phyloP scores from a whole-genome alignment of 495 filamentous ascomycete species.

The Aspergillus baeticus region DNA sequence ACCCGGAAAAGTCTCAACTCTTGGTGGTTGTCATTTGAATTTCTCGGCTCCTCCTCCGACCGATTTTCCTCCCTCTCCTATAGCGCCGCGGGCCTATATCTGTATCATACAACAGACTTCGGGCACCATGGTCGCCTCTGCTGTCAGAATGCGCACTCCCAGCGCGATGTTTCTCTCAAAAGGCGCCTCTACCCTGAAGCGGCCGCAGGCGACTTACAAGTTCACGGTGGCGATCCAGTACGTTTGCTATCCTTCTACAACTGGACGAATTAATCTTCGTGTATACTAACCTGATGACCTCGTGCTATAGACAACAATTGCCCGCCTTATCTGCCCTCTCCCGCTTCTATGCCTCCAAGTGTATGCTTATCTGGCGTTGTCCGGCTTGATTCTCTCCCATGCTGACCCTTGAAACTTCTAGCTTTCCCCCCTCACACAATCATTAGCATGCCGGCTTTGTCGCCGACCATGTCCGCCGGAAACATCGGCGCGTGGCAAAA shows the following conservation, averaged over 20 bases:
- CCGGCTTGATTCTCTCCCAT: conserved; percentile 5
- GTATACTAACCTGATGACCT: conserved; percentile 20
- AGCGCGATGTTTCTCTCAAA: conserved; percentile 45
- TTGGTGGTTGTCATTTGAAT: conserved; percentile 22
- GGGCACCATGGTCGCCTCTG: conserved; percentile 45
- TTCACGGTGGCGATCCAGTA: conserved; percentile 46
- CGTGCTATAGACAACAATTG: conserved; percentile 38
- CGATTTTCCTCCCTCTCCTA: conserved; percentile 12
- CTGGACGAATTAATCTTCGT: background rate
- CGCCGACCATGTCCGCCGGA: conserved; percentile 94
- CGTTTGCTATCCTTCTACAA: conserved; percentile 7
- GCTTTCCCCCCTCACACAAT: conserved; percentile 91
- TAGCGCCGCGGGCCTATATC: conserved; percentile 31
- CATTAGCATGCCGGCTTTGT: conserved; percentile 97
- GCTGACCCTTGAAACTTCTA: conserved; percentile 35
- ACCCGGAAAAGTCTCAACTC: conserved; percentile 40
- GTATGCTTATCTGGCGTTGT: conserved; percentile 43
- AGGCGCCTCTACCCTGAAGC: conserved; percentile 43
- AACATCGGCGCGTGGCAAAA: conserved; percentile 99
- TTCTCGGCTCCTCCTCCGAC: conserved; percentile 30
- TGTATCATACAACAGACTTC: conserved; percentile 30
- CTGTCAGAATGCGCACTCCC: conserved; percentile 48
- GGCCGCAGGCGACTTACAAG: conserved; percentile 44
- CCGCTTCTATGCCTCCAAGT: conserved; percentile 76
- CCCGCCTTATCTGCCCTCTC: conserved; percentile 61